Evolutionary conservation across 805 yeast genomes (phyloP).

Genomic region (Metschnikowia gelsemii): DNA sequence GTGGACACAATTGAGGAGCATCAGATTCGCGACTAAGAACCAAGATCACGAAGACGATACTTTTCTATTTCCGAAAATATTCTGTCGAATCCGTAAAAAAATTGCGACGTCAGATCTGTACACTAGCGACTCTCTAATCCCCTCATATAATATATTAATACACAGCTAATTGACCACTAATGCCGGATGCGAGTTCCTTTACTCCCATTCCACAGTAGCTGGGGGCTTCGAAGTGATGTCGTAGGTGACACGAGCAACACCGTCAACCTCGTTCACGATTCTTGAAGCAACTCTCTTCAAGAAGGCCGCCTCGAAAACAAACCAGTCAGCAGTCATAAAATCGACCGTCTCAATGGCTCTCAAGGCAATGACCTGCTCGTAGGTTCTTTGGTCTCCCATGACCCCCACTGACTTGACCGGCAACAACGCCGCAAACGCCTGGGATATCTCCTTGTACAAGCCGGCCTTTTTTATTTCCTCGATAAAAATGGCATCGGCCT

Average conservation of each 20-base stretch:
- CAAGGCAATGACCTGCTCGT: slow-evolving; percentile 98
- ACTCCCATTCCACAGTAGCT: slow-evolving; percentile 99
- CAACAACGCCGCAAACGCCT: slow-evolving; percentile 94
- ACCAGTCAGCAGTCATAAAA: slow-evolving; percentile 99
- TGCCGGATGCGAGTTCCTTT: slow-evolving; percentile 21
- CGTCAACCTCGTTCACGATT: slow-evolving; percentile 97
- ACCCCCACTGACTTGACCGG: slow-evolving; percentile 99
- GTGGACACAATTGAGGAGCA: too few relatives aligned
- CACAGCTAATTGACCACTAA: not conserved
- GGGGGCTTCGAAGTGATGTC: slow-evolving; percentile 99
- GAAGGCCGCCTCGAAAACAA: slow-evolving; percentile 85
- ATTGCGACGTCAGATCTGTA: too few relatives aligned
- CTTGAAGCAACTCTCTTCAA: slow-evolving; percentile 91
- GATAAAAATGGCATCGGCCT: slow-evolving; percentile 93
- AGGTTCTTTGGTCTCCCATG: slow-evolving; percentile 99
- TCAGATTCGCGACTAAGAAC: too few relatives aligned
- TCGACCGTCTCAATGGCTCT: slow-evolving; percentile 97
- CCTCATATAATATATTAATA: not conserved
- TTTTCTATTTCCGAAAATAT: too few relatives aligned
- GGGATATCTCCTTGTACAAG: slow-evolving; percentile 86
- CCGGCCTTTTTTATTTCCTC: slow-evolving; percentile 95
- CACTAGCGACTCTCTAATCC: not conserved
- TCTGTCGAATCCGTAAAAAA: too few relatives aligned
- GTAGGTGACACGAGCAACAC: slow-evolving; percentile 98
- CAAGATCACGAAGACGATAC: too few relatives aligned